phyloP scores from a whole-genome alignment of 1,284 basidiomycete species.

The Ganoderma resinaceum region DNA sequence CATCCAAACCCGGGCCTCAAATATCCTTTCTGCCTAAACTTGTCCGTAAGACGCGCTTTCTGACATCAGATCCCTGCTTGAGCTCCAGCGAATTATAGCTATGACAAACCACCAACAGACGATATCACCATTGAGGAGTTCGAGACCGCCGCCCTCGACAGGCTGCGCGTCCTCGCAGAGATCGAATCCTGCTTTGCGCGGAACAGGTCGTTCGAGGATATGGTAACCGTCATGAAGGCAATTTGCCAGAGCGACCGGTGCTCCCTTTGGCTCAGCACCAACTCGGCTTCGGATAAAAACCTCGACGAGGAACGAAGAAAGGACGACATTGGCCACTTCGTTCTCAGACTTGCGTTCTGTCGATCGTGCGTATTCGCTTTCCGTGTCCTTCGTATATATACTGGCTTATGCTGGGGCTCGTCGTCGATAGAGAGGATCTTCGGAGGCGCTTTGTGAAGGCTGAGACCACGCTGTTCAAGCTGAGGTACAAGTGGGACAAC shows the following conservation, averaged over 20 bases:
- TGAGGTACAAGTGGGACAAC: conserved; percentile 84
- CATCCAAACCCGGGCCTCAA: conserved; percentile 40
- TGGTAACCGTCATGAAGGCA: conserved; percentile 63
- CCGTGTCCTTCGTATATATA: not conserved
- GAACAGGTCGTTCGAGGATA: conserved; percentile 82
- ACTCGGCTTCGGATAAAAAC: conserved; percentile 57
- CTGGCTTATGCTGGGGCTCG: not conserved
- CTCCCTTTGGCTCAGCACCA: conserved; percentile 70
- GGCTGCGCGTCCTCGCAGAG: conserved; percentile 91
- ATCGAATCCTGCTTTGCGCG: conserved; percentile 94
- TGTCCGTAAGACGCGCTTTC: conserved; percentile 58
- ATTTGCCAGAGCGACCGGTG: conserved; percentile 70
- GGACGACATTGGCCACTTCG: conserved; percentile 96
- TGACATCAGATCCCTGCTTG: conserved; percentile 6
- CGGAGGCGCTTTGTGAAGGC: conserved; percentile 90
- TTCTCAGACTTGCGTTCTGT: conserved; percentile 94
- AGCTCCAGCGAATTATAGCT: conserved; percentile 55
- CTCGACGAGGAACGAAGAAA: conserved; percentile 76
- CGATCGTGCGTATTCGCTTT: conserved; percentile 74
- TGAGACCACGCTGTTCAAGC: conserved; percentile 85
- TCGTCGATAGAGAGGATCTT: conserved; percentile 80
- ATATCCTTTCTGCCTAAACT: conserved; percentile 82
- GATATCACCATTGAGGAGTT: conserved; percentile 98
- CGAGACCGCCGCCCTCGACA: conserved; percentile 90
- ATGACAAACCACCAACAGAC: conserved; percentile 84